These are phyloP conservation scores for Solanum dulcamara DNA, from an alignment of 257 asterid species.

Conservation along the genomic window DNA sequence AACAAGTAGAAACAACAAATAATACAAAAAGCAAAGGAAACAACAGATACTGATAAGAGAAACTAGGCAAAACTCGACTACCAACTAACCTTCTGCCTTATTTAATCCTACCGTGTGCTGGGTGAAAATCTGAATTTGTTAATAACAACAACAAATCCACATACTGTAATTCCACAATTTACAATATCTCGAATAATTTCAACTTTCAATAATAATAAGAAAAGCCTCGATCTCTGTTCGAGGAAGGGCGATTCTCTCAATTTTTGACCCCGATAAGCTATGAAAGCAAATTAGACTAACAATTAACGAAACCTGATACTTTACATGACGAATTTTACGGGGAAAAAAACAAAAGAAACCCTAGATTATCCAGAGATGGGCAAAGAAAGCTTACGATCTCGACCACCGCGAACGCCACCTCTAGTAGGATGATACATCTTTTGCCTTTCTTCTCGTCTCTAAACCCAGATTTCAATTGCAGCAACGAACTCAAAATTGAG, in stretches of 20 bases:
- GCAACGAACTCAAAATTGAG: background rate
- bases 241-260: background rate
- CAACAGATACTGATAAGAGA: too few species aligned
- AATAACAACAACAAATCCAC: background rate
- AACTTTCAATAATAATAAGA: background rate
- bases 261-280: background rate
- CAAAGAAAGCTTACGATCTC: slow-evolving; percentile 67
- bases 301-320: background rate
- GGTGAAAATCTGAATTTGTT: background rate
- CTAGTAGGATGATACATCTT: slow-evolving; percentile 88
- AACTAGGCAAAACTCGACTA: background rate
- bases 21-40: too few species aligned
- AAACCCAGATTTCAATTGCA: background rate
- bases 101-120: background rate
- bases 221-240: background rate
- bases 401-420: slow-evolving; percentile 99
- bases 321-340: background rate
- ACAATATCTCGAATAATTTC: background rate
- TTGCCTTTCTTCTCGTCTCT: background rate
- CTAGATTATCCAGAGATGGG: slow-evolving; percentile 18
- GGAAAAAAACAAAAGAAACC: slow-evolving; percentile 11
- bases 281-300: background rate
- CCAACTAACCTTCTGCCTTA: background rate
- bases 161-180: background rate
- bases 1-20: background rate